A percentile compares a stretch with the other conserved stretches of the same genome.
Evolutionary conservation across 2,329 filamentous ascomycete species (phyloP).

Genomic region (Fusarium concolor): DNA sequence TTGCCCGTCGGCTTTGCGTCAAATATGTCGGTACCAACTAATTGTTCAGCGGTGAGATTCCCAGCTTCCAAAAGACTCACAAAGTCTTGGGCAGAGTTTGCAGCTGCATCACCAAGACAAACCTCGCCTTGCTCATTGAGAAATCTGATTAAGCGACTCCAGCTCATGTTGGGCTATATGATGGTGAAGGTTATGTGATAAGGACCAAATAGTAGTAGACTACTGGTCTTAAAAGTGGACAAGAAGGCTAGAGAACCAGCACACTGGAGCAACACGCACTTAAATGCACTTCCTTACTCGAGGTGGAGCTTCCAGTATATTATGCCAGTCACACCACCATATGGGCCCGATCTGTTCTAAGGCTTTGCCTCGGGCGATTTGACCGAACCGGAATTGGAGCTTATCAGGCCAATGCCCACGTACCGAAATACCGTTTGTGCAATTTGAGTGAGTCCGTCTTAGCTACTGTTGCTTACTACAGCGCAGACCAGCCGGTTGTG

Average conservation of each 20-base stretch:
- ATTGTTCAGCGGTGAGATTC: neutral
- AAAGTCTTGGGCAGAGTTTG: slow-evolving; percentile 2
- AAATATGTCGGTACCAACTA: slow-evolving; percentile 6
- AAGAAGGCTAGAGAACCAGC: neutral
- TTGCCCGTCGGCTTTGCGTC: slow-evolving; percentile 5
- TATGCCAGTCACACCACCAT: neutral
- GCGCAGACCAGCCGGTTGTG: too few species aligned
- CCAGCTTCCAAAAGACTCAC: neutral
- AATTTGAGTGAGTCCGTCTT: accelerated
- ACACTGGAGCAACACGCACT: neutral
- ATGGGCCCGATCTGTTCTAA: neutral
- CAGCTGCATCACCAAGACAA: slow-evolving; percentile 6
- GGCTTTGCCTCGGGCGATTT: neutral
- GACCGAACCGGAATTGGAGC: neutral
- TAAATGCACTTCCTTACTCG: neutral
- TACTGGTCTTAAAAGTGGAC: neutral
- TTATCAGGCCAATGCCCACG: too few species aligned
- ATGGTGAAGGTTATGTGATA: neutral
- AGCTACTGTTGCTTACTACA: too few species aligned
- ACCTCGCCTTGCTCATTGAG: slow-evolving; percentile 1
- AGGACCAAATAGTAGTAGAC: too few species aligned
- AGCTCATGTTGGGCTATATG: neutral
- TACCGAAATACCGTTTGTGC: neutral
- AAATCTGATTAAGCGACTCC: slow-evolving; percentile 18
- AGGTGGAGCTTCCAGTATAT: neutral